phyloP scores from a whole-genome alignment of 176 grass and related monocot species.

The Bonia amplexicaulis region DNA sequence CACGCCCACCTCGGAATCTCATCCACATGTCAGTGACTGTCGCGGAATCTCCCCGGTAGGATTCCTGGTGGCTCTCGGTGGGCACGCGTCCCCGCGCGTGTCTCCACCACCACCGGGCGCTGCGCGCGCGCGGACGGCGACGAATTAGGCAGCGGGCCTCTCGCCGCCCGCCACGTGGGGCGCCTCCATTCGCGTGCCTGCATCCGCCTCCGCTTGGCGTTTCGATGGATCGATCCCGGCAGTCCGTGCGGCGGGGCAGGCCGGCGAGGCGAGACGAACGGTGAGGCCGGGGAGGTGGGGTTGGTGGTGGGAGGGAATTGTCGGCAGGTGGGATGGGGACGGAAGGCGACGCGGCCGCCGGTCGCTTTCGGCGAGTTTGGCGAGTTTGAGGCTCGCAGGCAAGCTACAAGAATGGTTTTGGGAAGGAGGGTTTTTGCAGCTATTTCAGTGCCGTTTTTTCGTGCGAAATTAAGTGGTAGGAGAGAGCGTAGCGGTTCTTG shows the following conservation, averaged over 20 bases:
- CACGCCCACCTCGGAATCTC: background rate
- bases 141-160: background rate
- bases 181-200: background rate
- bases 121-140: background rate
- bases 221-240: background rate
- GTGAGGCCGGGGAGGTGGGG: background rate
- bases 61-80: background rate
- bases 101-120: too few species aligned
- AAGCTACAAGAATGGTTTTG: background rate
- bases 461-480: background rate
- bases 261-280: background rate
- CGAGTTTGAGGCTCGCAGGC: background rate
- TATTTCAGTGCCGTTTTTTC: background rate
- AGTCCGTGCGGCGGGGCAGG: background rate
- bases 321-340: background rate
- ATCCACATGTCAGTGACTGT: background rate
- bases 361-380: background rate
- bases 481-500: background rate
- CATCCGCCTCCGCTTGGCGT: background rate
- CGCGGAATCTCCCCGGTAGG: background rate
- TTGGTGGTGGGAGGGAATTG: background rate
- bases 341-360: background rate
- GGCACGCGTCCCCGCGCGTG: background rate
- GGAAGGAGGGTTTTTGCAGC: background rate
- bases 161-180: conserved; percentile 6